Percentiles rank a stretch among this genome's conserved stretches.
Conservation (phyloP, 306 rosid genomes). For the Delonix regia region DNA sequence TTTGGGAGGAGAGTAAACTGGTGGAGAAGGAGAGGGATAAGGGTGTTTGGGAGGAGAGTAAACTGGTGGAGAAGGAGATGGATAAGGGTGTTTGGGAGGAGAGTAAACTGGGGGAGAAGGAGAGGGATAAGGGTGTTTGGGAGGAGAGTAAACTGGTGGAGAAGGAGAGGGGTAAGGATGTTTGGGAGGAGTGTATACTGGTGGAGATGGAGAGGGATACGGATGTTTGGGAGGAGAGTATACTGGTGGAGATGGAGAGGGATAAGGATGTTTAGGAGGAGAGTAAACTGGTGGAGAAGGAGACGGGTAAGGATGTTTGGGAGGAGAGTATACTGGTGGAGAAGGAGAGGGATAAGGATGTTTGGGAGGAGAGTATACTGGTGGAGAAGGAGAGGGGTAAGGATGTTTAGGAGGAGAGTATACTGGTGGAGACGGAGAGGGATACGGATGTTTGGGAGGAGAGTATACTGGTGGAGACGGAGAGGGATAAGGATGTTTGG, state of each 20-base stretch:
- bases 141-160: constrained; percentile 4
- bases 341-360: constrained; percentile 33
- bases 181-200: no score
- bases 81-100: constrained; percentile 19
- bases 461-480: constrained; percentile 19
- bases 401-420: not conserved
- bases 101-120: constrained; percentile 33
- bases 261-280: no score
- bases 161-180: no score
- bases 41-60: constrained; percentile 19
- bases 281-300: not conserved
- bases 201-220: no score
- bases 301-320: no score
- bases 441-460: constrained; percentile 12
- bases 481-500: not conserved
- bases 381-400: constrained; percentile 37
- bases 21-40: constrained; percentile 16
- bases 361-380: constrained; percentile 10
- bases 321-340: constrained; percentile 32
- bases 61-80: constrained; percentile 31
- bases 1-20: constrained; percentile 12
- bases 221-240: no score
- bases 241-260: no score
- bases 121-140: not conserved
- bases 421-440: constrained; percentile 18